These are phyloP conservation scores for Priceomyces carsonii DNA, from an alignment of 805 yeast species.

Conservation along the genomic window DNA sequence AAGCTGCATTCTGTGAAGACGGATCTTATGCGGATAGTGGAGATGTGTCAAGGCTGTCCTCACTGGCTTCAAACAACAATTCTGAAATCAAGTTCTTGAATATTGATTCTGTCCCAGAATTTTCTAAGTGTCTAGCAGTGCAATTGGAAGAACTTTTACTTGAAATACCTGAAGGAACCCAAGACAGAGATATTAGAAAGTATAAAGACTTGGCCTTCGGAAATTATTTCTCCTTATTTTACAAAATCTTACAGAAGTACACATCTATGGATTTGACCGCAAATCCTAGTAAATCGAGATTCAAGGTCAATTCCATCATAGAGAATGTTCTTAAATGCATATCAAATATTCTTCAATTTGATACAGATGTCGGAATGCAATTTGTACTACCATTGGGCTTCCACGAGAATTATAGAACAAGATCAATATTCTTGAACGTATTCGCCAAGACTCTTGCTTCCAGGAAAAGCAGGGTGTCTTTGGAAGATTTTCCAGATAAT, in stretches of 20 bases:
- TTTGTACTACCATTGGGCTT: constrained; percentile 79
- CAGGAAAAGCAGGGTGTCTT: constrained; percentile 22
- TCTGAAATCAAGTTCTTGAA: constrained; percentile 49
- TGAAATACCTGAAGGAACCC: constrained; percentile 58
- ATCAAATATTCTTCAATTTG: constrained; percentile 68
- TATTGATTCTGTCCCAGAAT: constrained; percentile 64
- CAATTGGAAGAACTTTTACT: constrained; percentile 57
- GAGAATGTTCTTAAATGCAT: constrained; percentile 66
- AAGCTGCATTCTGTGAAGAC: constrained; percentile 45
- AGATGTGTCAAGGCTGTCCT: not conserved
- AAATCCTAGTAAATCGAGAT: constrained; percentile 32
- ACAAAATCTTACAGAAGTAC: constrained; percentile 50
- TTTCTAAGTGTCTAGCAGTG: constrained; percentile 57
- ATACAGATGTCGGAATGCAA: constrained; percentile 74
- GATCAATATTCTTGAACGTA: constrained; percentile 75
- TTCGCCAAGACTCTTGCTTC: constrained; percentile 63
- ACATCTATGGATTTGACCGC: constrained; percentile 22
- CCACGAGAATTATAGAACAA: constrained; percentile 61
- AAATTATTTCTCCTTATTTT: constrained; percentile 64
- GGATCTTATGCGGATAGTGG: constrained; percentile 5
- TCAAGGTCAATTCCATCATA: constrained; percentile 56
- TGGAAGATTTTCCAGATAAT: constrained; percentile 29
- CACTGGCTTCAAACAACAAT: constrained; percentile 9
- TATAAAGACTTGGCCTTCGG: constrained; percentile 65
- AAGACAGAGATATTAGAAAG: constrained; percentile 52